A percentile compares a stretch with the other conserved stretches of the same genome.
phyloP scores from a whole-genome alignment of 192 early-diverging fungal species.

The Coemansia sp. region DNA sequence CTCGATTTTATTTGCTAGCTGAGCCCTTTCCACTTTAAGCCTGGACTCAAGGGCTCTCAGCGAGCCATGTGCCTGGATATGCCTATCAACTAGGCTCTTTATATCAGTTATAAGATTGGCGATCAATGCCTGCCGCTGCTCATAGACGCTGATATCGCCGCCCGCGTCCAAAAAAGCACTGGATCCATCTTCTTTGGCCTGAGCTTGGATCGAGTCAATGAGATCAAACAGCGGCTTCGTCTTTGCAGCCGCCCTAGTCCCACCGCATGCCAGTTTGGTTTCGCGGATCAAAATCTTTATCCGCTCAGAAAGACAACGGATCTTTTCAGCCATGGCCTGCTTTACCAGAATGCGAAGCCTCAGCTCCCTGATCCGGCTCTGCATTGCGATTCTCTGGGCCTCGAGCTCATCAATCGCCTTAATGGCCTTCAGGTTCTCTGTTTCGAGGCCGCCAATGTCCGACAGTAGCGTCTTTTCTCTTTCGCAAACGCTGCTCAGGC shows the following conservation, averaged over 20 bases:
- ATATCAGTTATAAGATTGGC: conserved; percentile 28
- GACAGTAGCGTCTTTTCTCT: conserved; percentile 11
- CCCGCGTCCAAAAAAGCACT: background rate
- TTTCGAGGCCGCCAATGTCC: conserved; percentile 21
- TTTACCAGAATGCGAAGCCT: conserved; percentile 39
- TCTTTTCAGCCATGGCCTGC: conserved; percentile 38
- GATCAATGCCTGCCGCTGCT: conserved; percentile 19
- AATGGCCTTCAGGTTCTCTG: conserved; percentile 21
- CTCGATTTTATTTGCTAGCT: conserved; percentile 30
- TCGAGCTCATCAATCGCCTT: conserved; percentile 26
- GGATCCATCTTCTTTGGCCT: background rate
- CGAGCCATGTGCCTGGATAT: conserved; percentile 13
- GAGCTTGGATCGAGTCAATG: background rate
- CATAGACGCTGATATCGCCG: background rate
- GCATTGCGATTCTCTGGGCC: conserved; percentile 18
- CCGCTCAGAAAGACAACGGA: conserved; percentile 18
- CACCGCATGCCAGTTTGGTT: conserved; percentile 13
- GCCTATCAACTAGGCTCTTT: conserved; percentile 34
- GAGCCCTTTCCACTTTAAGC: conserved; percentile 3
- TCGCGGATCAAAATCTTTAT: conserved; percentile 31
- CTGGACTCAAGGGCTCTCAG: conserved; percentile 4
- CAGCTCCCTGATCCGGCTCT: conserved; percentile 26
- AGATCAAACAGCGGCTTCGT: background rate
- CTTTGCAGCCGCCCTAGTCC: background rate
- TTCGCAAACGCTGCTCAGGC: conserved; percentile 4